Percentiles rank a stretch among this genome's conserved stretches.
These are phyloP conservation scores for Nannizzia gypsea DNA, from an alignment of 2,329 filamentous ascomycete species.

Conservation along the genomic window DNA sequence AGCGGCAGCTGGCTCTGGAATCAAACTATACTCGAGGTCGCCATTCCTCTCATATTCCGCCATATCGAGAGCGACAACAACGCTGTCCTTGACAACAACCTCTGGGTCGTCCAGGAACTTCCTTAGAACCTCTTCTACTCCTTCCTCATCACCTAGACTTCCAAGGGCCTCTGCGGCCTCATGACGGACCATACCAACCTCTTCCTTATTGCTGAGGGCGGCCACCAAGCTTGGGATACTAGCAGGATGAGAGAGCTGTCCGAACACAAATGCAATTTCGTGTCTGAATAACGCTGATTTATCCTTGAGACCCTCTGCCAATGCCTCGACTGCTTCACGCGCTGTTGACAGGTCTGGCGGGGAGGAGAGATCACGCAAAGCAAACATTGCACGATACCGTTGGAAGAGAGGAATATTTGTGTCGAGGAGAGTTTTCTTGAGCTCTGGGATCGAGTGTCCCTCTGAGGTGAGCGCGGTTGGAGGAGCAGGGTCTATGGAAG, in stretches of 20 bases:
- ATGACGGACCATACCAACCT: slow-evolving; percentile 93
- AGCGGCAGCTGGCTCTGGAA: slow-evolving; percentile 47
- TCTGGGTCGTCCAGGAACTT: slow-evolving; percentile 81
- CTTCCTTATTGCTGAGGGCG: slow-evolving; percentile 63
- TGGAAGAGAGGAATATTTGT: slow-evolving; percentile 69
- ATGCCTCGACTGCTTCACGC: slow-evolving; percentile 69
- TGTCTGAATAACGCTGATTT: slow-evolving; percentile 88
- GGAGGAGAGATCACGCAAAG: slow-evolving; percentile 84
- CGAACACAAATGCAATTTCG: slow-evolving; percentile 97
- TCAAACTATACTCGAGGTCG: slow-evolving; percentile 80
- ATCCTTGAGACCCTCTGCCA: slow-evolving; percentile 76
- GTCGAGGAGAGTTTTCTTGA: slow-evolving; percentile 69
- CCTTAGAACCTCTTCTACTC: slow-evolving; percentile 75
- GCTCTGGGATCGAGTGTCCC: slow-evolving; percentile 55
- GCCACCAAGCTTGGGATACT: slow-evolving; percentile 80
- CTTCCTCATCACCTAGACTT: slow-evolving; percentile 83
- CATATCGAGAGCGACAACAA: slow-evolving; percentile 94
- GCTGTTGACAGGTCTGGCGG: slow-evolving; percentile 85
- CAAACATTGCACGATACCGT: slow-evolving; percentile 96
- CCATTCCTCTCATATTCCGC: slow-evolving; percentile 89
- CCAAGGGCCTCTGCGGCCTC: slow-evolving; percentile 94
- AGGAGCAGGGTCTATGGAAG: slow-evolving; percentile 88
- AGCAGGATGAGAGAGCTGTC: slow-evolving; percentile 90
- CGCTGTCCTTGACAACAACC: slow-evolving; percentile 85
- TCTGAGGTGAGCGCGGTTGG: slow-evolving; percentile 60